phyloP scores from a whole-genome alignment of 75 land plant genomes.

The Adiantum capillusveneris region DNA sequence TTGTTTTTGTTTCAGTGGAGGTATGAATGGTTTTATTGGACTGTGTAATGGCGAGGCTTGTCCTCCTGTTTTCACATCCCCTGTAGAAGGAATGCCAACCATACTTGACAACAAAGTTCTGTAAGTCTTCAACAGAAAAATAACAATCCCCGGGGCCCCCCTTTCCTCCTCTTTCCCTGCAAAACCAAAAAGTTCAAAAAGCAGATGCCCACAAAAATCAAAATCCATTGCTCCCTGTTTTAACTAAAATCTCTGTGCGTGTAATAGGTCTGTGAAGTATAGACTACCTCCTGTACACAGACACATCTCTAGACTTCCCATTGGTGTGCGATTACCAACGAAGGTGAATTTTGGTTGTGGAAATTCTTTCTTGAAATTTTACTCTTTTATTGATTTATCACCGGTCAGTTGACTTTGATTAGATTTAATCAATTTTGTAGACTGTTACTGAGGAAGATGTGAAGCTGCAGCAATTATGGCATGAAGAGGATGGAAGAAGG shows the following conservation, averaged over 20 bases:
- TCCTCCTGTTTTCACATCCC: conserved; percentile 35
- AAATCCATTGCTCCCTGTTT: background rate
- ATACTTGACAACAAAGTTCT: conserved; percentile 49
- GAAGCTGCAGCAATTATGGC: conserved; percentile 29
- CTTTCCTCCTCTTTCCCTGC: background rate
- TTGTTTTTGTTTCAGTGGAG: conserved; percentile 19
- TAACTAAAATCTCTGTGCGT: background rate
- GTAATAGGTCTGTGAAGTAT: conserved; percentile 56
- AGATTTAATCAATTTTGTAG: too few relatives aligned
- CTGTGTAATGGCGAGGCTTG: conserved; percentile 46
- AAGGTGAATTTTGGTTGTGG: conserved; percentile 39
- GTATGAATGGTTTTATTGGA: conserved; percentile 84
- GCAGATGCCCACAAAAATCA: too few relatives aligned
- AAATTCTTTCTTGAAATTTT: background rate
- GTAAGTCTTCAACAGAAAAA: conserved; percentile 31
- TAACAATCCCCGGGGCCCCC: background rate
- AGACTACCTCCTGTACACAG: conserved; percentile 50
- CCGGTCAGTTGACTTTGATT: background rate
- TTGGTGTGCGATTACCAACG: conserved; percentile 54
- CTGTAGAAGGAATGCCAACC: conserved; percentile 48
- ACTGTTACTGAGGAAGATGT: conserved; percentile 28
- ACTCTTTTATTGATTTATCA: background rate
- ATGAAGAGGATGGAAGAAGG: conserved; percentile 28
- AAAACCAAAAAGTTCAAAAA: background rate
- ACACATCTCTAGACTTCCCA: conserved; percentile 79